Evolutionary conservation across 306 rosid genomes (phyloP), one percentile per base, ranked within the genome.

Genomic region (Hippophae gyantsensis): DNA sequence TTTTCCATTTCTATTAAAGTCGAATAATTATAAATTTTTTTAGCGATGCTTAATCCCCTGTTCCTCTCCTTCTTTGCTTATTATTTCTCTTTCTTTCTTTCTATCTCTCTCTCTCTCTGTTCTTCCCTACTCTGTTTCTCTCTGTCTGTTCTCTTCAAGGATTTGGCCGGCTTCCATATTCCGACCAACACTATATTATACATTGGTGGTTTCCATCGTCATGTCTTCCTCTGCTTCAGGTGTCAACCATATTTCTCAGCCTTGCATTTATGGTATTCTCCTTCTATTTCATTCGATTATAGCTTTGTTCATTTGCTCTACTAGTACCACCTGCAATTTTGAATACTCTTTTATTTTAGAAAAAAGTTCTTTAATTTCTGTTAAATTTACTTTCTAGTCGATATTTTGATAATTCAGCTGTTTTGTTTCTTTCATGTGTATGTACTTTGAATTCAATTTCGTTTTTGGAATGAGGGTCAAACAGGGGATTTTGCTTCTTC

Each of bases 401-500:
- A 32, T 32, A 2, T 2, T 32, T 32, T 4, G 38, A 32, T 32
- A 32, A 32, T 32, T 32, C 5, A 2, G 38, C 5, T 32, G 38
- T 32, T 32, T 32, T 32, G 38, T 32, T 32, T 32, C 38, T 32
- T 32, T 32, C 38, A 32, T 32, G 38, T 32, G 38, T 32, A 32
- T 32, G 38, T 32, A 32, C 5, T 32, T 32, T 32, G 1, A 18
- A 11, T 11, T 11, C 6, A 49, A 49, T n/a, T 46, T 32, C 46
- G 38, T 32, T 32, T 2, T 32, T 32, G 38, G 38, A 32, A 61
- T 52, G 70, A 67, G 73, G 77, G 73, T 76, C 13, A 43, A 83
- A 71, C 89, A 92, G 99, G 99, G 86, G 89, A 75, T 66, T 79
- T 58, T 74, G 72, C 10, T 73, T 92, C 98, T 74, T 78, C 85